phyloP scores from a whole-genome alignment of 2,329 filamentous ascomycete species.

The Monilinia fructicola region DNA sequence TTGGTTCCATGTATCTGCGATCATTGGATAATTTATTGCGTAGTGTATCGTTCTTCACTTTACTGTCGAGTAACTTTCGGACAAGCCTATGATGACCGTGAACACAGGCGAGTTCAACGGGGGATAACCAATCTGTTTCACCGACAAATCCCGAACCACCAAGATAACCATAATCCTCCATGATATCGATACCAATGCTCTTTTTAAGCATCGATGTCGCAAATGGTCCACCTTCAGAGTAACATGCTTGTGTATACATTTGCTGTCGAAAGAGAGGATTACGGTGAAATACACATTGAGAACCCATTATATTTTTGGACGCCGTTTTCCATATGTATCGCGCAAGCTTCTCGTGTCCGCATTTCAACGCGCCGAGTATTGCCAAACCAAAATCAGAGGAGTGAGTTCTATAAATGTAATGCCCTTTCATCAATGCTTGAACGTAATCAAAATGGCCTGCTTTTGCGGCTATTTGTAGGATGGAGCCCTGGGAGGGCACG shows the following conservation, averaged over 20 bases:
- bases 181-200: no score
- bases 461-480: neutral
- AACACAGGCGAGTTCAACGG: neutral
- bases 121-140: neutral
- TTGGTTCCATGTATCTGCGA: neutral
- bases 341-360: neutral
- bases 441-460: neutral
- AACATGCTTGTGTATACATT: neutral
- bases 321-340: neutral
- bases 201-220: neutral
- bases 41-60: no score
- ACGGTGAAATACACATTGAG: no score
- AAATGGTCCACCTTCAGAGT: neutral
- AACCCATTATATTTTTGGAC: neutral
- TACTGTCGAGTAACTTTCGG: neutral
- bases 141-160: neutral
- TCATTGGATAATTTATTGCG: no score
- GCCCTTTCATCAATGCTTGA: neutral
- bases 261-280: neutral
- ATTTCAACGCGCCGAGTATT: neutral
- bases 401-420: no score
- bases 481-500: neutral
- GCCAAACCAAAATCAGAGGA: neutral
- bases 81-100: neutral
- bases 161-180: neutral